Evolutionary conservation across 2,329 filamentous ascomycete species (phyloP), one percentile per base, ranked within the genome.

Genomic region (Cercospora janseana): DNA sequence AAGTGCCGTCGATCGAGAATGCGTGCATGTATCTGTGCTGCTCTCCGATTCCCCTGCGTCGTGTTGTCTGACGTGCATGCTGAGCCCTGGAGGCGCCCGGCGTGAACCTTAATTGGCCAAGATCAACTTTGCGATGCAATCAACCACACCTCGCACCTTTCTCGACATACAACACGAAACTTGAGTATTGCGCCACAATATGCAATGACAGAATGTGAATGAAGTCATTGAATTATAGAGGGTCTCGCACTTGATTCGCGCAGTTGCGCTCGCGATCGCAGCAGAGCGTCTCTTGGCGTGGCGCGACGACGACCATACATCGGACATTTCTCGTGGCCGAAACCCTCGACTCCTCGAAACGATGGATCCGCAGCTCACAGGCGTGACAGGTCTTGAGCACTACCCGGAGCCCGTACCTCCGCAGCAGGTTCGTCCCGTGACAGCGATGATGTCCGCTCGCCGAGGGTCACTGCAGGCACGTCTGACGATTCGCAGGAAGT

Each of bases 401-500:
- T 26, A 37, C 27, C 43, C 18, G 4, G 26, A 46, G 20, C 26
- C 41, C 10, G 27, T 31, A n/a, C 41, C 41, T 6, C 41, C 41
- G 26, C 41, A 37, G 34, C 34, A 37, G 34, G 40, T 43, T 4
- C 10, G 38, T 42, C 6, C 10, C 23, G 6, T n/a, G n/a, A n/a
- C 26, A 9, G 4, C 7, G 15, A 10, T 2, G 20, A 23, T 28
- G 6, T 12, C 15, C 10, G 10, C 3, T 9, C 9, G 8, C 6
- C 20, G 23, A 18, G 40, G 15, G 16, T 15, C 21, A 15, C 24
- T 4, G 40, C 23, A 28, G 29, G 4, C 9, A 26, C 23, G 4
- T 13, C n/a, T 20, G 26, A 28, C 9, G 4, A 60, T 21, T 69
- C 72, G 45, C 64, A 69, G 44, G 73, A 76, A 46, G 74, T 77